A percentile compares a stretch with the other conserved stretches of the same genome.
These are phyloP conservation scores for Calonectria leucothoes DNA, from an alignment of 2,329 filamentous ascomycete genomes.

Conservation along the genomic window DNA sequence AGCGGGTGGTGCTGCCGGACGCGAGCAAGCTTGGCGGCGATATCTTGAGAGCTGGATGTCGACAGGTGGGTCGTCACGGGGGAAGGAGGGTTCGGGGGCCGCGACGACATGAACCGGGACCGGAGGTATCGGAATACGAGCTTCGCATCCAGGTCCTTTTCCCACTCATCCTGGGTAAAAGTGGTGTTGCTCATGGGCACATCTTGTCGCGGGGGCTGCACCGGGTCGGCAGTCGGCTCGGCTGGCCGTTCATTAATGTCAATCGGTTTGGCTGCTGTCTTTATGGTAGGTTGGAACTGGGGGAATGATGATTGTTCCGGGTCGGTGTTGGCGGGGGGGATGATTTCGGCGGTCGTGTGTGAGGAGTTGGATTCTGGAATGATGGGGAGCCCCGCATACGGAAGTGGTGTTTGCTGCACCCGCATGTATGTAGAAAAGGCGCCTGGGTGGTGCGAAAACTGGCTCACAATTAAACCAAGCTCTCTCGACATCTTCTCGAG, in stretches of 20 bases:
- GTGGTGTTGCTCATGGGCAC: slow-evolving; percentile 42
- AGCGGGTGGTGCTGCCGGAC: slow-evolving; percentile 92
- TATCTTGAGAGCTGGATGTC: slow-evolving; percentile 68
- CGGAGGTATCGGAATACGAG: slow-evolving; percentile 91
- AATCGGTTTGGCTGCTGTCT: slow-evolving; percentile 49
- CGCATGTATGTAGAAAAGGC: slow-evolving; percentile 86
- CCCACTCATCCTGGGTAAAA: slow-evolving; percentile 87
- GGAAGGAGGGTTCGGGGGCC: slow-evolving; percentile 54
- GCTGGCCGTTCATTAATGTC: slow-evolving; percentile 48
- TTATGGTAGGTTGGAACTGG: slow-evolving; percentile 63
- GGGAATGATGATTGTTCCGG: slow-evolving; percentile 40
- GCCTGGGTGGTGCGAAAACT: slow-evolving; percentile 83
- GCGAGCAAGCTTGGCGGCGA: slow-evolving; percentile 81
- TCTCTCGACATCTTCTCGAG: slow-evolving; percentile 89
- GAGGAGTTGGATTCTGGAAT: slow-evolving; percentile 64
- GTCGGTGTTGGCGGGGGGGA: slow-evolving; percentile 29
- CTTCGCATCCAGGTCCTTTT: slow-evolving; percentile 88
- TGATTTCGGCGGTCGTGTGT: slow-evolving; percentile 40
- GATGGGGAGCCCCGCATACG: slow-evolving; percentile 82
- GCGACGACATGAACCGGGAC: slow-evolving; percentile 75
- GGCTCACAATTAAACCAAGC: slow-evolving; percentile 84
- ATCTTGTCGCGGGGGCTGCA: slow-evolving; percentile 36
- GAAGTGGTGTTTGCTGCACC: slow-evolving; percentile 72
- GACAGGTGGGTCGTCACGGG: slow-evolving; percentile 60
- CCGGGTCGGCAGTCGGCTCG: slow-evolving; percentile 34